These are phyloP conservation scores for Leishmania amazonensis DNA, from an alignment of 208 protist species.

Conservation along the genomic window DNA sequence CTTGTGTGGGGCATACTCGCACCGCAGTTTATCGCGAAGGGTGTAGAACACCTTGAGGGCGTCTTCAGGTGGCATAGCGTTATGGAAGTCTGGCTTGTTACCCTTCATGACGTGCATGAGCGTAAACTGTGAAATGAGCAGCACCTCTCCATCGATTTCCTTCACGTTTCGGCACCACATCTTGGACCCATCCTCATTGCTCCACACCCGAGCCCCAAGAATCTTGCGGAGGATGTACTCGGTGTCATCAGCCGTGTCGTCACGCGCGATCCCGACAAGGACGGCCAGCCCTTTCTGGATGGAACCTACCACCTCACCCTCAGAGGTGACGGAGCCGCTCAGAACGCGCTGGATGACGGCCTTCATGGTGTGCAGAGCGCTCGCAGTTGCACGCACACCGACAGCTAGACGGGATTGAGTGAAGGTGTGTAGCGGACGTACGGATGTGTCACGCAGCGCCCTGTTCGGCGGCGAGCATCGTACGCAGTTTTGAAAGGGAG, in stretches of 20 bases:
- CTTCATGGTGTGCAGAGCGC: constrained; percentile 51
- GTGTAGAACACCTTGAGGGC: constrained; percentile 80
- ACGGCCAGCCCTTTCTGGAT: constrained; percentile 79
- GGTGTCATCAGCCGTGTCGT: constrained; percentile 77
- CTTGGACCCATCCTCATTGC: constrained; percentile 63
- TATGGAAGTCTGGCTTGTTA: constrained; percentile 92
- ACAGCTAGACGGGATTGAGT: not conserved
- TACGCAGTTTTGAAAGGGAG: not conserved
- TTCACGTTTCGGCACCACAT: constrained; percentile 78
- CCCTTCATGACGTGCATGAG: constrained; percentile 90
- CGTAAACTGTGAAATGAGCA: constrained; percentile 93
- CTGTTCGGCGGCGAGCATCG: not conserved
- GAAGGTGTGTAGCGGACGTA: not conserved
- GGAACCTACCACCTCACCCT: constrained; percentile 68
- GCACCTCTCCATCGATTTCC: constrained; percentile 82
- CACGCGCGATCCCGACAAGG: constrained; percentile 78
- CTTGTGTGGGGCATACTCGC: constrained; percentile 53
- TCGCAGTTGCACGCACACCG: not conserved
- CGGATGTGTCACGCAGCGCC: not conserved
- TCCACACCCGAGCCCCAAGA: constrained; percentile 70
- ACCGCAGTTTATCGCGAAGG: constrained; percentile 63
- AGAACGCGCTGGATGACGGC: constrained; percentile 86
- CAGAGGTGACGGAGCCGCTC: constrained; percentile 65
- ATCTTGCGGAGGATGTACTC: constrained; percentile 87
- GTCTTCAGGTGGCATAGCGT: constrained; percentile 78